Evolutionary conservation across 2,329 filamentous ascomycete species (phyloP).

Genomic region (Calonectria naviculata): DNA sequence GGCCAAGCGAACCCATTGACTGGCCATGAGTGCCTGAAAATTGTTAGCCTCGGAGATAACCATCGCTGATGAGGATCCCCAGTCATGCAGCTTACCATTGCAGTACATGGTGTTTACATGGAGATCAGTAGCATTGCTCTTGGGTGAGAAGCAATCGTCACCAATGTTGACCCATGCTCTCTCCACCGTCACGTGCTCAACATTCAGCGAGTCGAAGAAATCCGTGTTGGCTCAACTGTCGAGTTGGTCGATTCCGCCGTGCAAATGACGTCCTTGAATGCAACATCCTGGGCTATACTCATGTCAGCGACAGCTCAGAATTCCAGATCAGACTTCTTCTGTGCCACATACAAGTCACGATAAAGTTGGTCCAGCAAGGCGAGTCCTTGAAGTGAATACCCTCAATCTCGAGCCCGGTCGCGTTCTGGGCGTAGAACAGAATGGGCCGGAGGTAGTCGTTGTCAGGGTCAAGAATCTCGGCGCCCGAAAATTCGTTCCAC

Average conservation of each 20-base stretch:
- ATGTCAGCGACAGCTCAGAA: background rate
- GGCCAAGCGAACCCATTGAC: slow-evolving; percentile 38
- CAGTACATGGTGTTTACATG: slow-evolving; percentile 62
- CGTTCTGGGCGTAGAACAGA: slow-evolving; percentile 40
- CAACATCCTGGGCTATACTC: slow-evolving; percentile 29
- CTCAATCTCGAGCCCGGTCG: slow-evolving; percentile 33
- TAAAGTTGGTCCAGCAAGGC: slow-evolving; percentile 38
- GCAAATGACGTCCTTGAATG: slow-evolving; percentile 37
- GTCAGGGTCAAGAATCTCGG: slow-evolving; percentile 33
- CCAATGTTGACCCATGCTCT: slow-evolving; percentile 38
- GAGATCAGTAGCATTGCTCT: slow-evolving; percentile 36
- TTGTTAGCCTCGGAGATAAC: background rate
- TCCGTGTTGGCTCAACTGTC: slow-evolving; percentile 35
- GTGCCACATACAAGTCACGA: slow-evolving; percentile 34
- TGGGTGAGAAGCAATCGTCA: slow-evolving; percentile 40
- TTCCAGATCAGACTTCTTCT: rapidly evolving
- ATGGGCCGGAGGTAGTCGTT: slow-evolving; percentile 37
- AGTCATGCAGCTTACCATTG: slow-evolving; percentile 28
- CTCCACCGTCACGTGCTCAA: slow-evolving; percentile 33
- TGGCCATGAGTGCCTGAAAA: slow-evolving; percentile 29
- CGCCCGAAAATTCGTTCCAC: slow-evolving; percentile 40
- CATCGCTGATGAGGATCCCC: no score
- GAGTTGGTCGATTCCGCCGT: slow-evolving; percentile 37
- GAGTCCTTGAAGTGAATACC: slow-evolving; percentile 40
- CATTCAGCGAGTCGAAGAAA: slow-evolving; percentile 38